Evolutionary conservation across 148 eudicot genomes (phyloP).

Genomic region (Amaranthus palmeri): DNA sequence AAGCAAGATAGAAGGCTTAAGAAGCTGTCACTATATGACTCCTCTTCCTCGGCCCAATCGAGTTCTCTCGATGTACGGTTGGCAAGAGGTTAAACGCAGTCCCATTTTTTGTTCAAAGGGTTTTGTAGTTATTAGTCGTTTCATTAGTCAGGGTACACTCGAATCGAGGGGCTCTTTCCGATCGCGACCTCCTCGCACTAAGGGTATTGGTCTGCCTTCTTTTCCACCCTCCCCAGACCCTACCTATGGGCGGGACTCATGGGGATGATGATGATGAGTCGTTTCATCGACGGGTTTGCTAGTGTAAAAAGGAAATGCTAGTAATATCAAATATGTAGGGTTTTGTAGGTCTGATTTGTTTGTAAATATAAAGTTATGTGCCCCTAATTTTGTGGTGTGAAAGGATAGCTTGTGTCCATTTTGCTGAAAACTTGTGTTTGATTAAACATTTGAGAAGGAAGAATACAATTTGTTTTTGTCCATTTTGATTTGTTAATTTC

Average conservation of each 20-base stretch:
- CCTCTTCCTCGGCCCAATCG: conserved; percentile 24
- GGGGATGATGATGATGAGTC: too few species aligned
- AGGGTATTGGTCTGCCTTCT: too few species aligned
- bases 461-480: neutral
- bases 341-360: conserved; percentile 1
- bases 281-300: neutral
- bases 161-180: too few species aligned
- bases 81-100: conserved; percentile 63
- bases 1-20: conserved; percentile 36
- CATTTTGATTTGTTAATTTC: neutral
- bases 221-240: too few species aligned
- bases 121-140: conserved; percentile 16
- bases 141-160: neutral
- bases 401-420: neutral
- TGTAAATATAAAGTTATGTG: conserved; percentile 18
- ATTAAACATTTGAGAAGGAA: too few species aligned
- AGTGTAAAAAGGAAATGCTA: neutral
- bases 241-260: too few species aligned
- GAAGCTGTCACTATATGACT: conserved; percentile 27
- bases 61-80: conserved; percentile 59
- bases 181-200: too few species aligned
- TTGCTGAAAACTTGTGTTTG: neutral
- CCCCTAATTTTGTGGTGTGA: neutral
- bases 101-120: neutral
- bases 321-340: conserved; percentile 10